Conservation (phyloP, 2,329 filamentous ascomycete genomes). For the Calonectria pteridis region DNA sequence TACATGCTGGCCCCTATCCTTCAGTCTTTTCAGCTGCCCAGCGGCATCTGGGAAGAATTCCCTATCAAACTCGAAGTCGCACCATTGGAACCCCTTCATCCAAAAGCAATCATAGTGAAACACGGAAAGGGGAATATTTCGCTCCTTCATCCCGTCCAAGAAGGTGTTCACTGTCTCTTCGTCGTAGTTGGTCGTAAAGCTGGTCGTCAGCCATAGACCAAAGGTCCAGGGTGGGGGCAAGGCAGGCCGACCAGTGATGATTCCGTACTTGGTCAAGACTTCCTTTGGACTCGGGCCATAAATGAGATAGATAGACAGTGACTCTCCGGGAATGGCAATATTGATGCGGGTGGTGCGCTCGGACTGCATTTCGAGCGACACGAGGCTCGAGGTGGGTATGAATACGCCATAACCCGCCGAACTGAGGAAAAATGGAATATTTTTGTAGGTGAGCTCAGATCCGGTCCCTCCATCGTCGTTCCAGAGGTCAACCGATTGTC, state of each 20-base stretch:
- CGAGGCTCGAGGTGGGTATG: slow-evolving; percentile 76
- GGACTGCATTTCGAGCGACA: slow-evolving; percentile 80
- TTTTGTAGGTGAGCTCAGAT: slow-evolving; percentile 79
- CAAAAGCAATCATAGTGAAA: slow-evolving; percentile 86
- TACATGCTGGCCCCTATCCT: slow-evolving; percentile 67
- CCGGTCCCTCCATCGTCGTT: slow-evolving; percentile 75
- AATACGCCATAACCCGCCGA: slow-evolving; percentile 81
- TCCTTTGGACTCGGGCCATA: slow-evolving; percentile 80
- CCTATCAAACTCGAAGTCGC: slow-evolving; percentile 78
- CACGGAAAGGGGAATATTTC: slow-evolving; percentile 75
- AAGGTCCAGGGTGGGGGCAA: slow-evolving; percentile 80
- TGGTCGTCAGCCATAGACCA: slow-evolving; percentile 83
- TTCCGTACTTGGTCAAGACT: slow-evolving; percentile 74
- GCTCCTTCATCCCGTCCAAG: slow-evolving; percentile 75
- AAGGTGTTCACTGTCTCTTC: slow-evolving; percentile 76
- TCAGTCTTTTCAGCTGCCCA: slow-evolving; percentile 73
- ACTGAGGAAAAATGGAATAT: slow-evolving; percentile 76
- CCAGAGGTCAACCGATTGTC: slow-evolving; percentile 75
- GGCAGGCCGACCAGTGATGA: slow-evolving; percentile 74
- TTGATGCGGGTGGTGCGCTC: slow-evolving; percentile 80
- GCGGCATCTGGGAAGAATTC: slow-evolving; percentile 77
- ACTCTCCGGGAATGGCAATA: slow-evolving; percentile 75
- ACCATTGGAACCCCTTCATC: slow-evolving; percentile 82
- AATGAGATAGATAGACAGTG: slow-evolving; percentile 81
- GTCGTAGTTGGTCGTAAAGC: slow-evolving; percentile 79